A percentile compares a stretch with the other conserved stretches of the same genome.
Evolutionary conservation across 2,329 filamentous ascomycete genomes (phyloP).

Genomic region (Graphilbum ipis-grandicollis): DNA sequence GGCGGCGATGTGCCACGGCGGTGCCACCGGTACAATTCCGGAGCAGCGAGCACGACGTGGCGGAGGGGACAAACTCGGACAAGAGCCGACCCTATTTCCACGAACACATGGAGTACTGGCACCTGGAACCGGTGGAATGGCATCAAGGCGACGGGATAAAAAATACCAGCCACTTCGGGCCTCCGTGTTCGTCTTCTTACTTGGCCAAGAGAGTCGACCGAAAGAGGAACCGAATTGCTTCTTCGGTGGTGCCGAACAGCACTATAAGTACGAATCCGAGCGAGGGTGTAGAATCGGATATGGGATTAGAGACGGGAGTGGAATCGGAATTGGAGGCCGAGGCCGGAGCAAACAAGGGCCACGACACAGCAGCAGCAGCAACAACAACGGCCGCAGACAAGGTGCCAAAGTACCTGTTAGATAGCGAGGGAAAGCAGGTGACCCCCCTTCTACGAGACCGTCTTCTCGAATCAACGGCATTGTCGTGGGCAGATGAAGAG

Average conservation of each 20-base stretch:
- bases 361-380: neutral
- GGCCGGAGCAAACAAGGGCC: neutral
- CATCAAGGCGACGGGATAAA: slow-evolving; percentile 40
- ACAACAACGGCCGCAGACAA: too few relatives aligned
- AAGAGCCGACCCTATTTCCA: slow-evolving; percentile 16
- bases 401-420: slow-evolving; percentile 32
- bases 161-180: slow-evolving; percentile 16
- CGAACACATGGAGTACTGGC: slow-evolving; percentile 34
- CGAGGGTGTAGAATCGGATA: too few relatives aligned
- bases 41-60: neutral
- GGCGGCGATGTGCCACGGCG: slow-evolving; percentile 21
- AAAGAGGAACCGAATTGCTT: too few relatives aligned
- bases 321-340: neutral
- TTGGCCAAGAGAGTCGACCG: too few relatives aligned
- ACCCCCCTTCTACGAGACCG: slow-evolving; percentile 37
- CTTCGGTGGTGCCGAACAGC: too few relatives aligned
- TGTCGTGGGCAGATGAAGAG: slow-evolving; percentile 4
- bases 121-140: slow-evolving; percentile 37
- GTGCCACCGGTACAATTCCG: slow-evolving; percentile 8
- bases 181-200: too few relatives aligned
- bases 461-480: slow-evolving; percentile 2
- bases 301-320: too few relatives aligned
- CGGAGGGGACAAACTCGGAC: neutral
- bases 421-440: slow-evolving; percentile 33
- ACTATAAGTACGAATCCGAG: too few relatives aligned